Evolutionary conservation across 2,329 filamentous ascomycete genomes (phyloP).

Genomic region (Colletotrichum cordylinicola): DNA sequence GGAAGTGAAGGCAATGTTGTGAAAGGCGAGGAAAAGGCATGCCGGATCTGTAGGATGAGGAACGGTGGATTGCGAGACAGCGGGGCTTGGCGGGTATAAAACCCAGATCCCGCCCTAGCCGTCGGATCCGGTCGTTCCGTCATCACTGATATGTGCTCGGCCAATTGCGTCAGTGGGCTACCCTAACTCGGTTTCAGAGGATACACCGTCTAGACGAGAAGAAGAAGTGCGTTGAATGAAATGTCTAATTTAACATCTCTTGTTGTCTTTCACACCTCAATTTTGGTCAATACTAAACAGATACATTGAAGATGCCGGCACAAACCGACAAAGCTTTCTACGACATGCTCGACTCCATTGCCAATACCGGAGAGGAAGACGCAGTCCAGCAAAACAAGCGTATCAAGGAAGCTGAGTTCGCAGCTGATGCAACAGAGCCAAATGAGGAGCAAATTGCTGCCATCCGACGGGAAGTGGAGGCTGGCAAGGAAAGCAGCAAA

Average conservation of each 20-base stretch:
- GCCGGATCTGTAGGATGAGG: not conserved
- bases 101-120: not conserved
- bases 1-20: not conserved
- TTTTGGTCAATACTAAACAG: fast-evolving
- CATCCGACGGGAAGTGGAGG: not conserved
- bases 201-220: not conserved
- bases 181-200: not conserved
- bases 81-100: not conserved
- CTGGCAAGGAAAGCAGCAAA: not conserved
- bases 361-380: not conserved
- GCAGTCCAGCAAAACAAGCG: not conserved
- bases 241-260: fast-evolving
- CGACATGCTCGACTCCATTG: not conserved
- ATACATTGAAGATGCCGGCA: not conserved
- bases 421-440: not conserved
- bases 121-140: not conserved
- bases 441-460: not conserved
- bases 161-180: not conserved
- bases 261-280: not conserved
- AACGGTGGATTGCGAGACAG: not conserved
- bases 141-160: fast-evolving
- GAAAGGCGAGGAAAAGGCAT: not conserved
- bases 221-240: fast-evolving
- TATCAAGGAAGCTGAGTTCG: not conserved
- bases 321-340: not conserved